phyloP scores from a whole-genome alignment of 2,329 filamentous ascomycete genomes.

The Endothia cerciana region DNA sequence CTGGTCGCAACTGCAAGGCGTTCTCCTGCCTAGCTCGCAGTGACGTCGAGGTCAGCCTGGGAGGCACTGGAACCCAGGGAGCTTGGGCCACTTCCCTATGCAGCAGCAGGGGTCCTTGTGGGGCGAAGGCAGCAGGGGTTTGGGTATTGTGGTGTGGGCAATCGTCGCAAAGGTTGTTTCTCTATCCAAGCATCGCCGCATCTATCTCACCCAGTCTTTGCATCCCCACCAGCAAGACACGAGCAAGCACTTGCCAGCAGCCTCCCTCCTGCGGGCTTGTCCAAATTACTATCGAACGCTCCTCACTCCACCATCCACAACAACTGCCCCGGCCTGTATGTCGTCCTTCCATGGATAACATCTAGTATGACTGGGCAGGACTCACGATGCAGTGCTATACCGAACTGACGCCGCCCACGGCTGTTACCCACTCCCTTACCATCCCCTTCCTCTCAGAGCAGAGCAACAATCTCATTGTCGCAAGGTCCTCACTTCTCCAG shows the following conservation, averaged over 20 bases:
- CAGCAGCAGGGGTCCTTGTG: conserved; percentile 8
- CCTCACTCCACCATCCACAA: not conserved
- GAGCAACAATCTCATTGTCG: conserved; percentile 84
- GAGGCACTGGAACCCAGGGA: conserved; percentile 21
- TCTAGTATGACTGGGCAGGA: conserved; percentile 36
- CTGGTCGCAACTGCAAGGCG: conserved; percentile 1
- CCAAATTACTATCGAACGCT: not conserved
- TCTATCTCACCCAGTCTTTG: not conserved
- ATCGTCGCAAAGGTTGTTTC: conserved; percentile 6
- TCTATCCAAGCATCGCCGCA: not conserved
- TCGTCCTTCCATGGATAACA: conserved; percentile 16
- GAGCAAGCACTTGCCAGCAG: not conserved
- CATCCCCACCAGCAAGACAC: not conserved
- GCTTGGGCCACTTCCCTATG: conserved; percentile 26
- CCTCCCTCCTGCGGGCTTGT: not conserved
- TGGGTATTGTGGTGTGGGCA: not conserved
- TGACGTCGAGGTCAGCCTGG: conserved; percentile 6
- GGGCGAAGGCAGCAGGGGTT: conserved; percentile 4
- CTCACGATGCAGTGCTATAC: conserved; percentile 91
- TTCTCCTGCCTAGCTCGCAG: not conserved
- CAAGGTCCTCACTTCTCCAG: conserved; percentile 90
- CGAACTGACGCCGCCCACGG: conserved; percentile 91
- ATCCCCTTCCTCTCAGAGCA: conserved; percentile 77
- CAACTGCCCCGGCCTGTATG: conserved; percentile 8
- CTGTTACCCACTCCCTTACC: conserved; percentile 84